Percentiles rank a stretch among this genome's conserved stretches.
Evolutionary conservation across 139 green algal species (phyloP).

Genomic region (Haematococcus lacustris): DNA sequence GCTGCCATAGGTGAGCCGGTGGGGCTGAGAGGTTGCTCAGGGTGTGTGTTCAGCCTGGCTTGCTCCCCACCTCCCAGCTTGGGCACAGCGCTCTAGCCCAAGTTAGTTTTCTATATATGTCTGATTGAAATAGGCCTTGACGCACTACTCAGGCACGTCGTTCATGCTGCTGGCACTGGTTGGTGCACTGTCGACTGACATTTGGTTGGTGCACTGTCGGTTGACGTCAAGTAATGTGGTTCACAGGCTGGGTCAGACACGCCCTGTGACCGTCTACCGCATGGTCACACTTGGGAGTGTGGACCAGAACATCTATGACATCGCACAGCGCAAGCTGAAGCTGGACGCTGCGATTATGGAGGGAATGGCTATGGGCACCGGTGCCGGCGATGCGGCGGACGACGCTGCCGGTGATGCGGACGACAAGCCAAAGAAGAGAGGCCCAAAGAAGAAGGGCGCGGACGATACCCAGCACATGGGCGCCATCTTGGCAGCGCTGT

Average conservation of each 20-base stretch:
- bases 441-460: not conserved
- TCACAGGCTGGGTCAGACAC: conserved; percentile 78
- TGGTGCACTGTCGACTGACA: not conserved
- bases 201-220: not conserved
- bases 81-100: not conserved
- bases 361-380: conserved; percentile 5
- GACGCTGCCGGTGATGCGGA: conserved; percentile 9
- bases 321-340: conserved; percentile 81
- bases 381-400: conserved; percentile 7
- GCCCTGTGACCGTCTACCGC: conserved; percentile 81
- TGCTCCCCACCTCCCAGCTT: no score
- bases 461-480: conserved; percentile 45
- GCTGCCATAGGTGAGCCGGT: conserved; percentile 21
- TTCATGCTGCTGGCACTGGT: not conserved
- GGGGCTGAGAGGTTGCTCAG: no score
- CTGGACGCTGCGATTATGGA: conserved; percentile 48
- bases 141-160: not conserved
- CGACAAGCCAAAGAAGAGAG: conserved; percentile 5
- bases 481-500: conserved; percentile 45
- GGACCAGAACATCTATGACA: conserved; percentile 53
- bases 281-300: conserved; percentile 76
- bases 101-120: not conserved
- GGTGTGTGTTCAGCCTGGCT: no score
- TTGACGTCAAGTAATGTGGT: not conserved
- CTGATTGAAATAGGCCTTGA: not conserved